phyloP scores from a whole-genome alignment of 768 basidiomycete genomes.

The Mycena galopus region DNA sequence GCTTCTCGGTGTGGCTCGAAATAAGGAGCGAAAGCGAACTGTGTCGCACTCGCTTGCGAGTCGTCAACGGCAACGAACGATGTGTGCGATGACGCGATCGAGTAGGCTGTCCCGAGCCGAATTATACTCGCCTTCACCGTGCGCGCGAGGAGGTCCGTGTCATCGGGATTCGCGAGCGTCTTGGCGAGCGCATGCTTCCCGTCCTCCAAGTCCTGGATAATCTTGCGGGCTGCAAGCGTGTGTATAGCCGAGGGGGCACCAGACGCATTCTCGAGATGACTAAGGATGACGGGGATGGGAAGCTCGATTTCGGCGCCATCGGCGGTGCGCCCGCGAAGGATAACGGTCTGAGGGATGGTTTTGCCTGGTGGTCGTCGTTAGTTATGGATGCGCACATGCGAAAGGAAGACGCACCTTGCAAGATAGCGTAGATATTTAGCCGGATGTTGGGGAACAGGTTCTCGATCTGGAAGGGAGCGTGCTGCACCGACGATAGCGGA shows the following conservation, averaged over 20 bases:
- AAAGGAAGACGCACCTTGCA: conserved; percentile 22
- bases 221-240: conserved; percentile 31
- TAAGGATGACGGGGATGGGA: conserved; percentile 27
- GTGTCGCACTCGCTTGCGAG: neutral
- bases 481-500: conserved; percentile 26
- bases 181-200: conserved; percentile 21
- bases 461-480: conserved; percentile 24
- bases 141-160: conserved; percentile 11
- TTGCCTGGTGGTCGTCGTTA: conserved; percentile 11
- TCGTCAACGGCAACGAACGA: conserved; percentile 35
- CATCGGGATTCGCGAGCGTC: conserved; percentile 14
- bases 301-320: conserved; percentile 36
- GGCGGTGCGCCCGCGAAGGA: conserved; percentile 21
- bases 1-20: neutral
- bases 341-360: conserved; percentile 28
- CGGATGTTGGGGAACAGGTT: conserved; percentile 31
- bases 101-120: conserved; percentile 31
- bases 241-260: conserved; percentile 30
- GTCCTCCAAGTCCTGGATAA: conserved; percentile 36
- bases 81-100: conserved; percentile 28
- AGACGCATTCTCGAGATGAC: conserved; percentile 23
- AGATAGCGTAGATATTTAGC: conserved; percentile 21
- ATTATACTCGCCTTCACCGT: conserved; percentile 32
- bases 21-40: neutral
- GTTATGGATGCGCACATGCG: neutral